These are phyloP conservation scores for Leptoxyphium fumago DNA, from an alignment of 2,329 filamentous ascomycete species.

Conservation along the genomic window DNA sequence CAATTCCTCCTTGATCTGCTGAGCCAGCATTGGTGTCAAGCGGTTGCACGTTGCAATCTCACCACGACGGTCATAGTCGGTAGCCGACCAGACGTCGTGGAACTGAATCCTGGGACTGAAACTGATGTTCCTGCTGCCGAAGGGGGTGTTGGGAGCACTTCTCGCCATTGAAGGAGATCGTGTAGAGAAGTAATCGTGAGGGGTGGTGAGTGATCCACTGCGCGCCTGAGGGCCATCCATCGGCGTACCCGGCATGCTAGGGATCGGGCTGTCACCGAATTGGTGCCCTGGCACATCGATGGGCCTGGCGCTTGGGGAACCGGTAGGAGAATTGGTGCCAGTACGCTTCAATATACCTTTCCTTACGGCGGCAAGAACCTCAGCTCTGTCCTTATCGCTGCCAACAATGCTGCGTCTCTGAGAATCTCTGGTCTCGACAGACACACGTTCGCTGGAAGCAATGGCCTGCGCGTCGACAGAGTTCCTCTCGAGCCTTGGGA, in stretches of 20 bases:
- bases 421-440: slow-evolving; percentile 44
- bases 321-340: slow-evolving; percentile 45
- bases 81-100: slow-evolving; percentile 88
- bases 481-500: slow-evolving; percentile 71
- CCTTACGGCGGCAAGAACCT: slow-evolving; percentile 79
- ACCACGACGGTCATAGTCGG: slow-evolving; percentile 89
- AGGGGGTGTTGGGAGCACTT: slow-evolving; percentile 67
- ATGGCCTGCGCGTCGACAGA: slow-evolving; percentile 52
- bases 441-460: slow-evolving; percentile 14
- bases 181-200: slow-evolving; percentile 55
- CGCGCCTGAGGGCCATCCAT: slow-evolving; percentile 64
- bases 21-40: slow-evolving; percentile 87
- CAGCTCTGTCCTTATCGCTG: slow-evolving; percentile 76
- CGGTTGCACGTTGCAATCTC: slow-evolving; percentile 97
- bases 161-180: slow-evolving; percentile 58
- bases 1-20: slow-evolving; percentile 98
- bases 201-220: slow-evolving; percentile 41
- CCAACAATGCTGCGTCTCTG: slow-evolving; percentile 77
- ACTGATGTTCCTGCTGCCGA: slow-evolving; percentile 46
- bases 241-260: slow-evolving; percentile 77
- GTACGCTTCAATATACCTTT: slow-evolving; percentile 92
- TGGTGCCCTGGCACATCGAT: too few relatives aligned
- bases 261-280: slow-evolving; percentile 59
- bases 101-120: slow-evolving; percentile 93
- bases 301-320: slow-evolving; percentile 48